A percentile compares a stretch with the other conserved stretches of the same genome.
These are phyloP conservation scores for Rostrohypoxylon terebratum DNA, from an alignment of 495 filamentous ascomycete species.

Conservation along the genomic window DNA sequence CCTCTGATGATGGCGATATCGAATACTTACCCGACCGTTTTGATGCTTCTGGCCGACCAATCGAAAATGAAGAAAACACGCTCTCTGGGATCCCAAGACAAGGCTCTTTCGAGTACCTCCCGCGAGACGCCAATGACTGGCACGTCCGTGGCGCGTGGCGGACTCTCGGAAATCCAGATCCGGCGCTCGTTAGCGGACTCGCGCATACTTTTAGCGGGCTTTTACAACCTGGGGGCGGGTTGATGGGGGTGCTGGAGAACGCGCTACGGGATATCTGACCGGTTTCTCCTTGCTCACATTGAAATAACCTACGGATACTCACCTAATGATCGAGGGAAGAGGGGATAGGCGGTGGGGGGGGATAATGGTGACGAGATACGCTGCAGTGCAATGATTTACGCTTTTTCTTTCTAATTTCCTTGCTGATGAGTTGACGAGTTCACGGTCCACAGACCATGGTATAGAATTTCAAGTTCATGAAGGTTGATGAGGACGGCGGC, in stretches of 20 bases:
- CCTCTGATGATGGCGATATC: constrained; percentile 51
- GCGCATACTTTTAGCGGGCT: constrained; percentile 30
- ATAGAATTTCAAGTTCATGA: background rate
- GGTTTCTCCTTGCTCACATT: background rate
- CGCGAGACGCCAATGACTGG: constrained; percentile 34
- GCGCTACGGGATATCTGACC: constrained; percentile 28
- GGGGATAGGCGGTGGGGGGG: background rate
- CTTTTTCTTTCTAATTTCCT: background rate
- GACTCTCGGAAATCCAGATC: constrained; percentile 36
- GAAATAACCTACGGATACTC: background rate
- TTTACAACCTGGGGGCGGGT: constrained; percentile 14
- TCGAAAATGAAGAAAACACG: constrained; percentile 40
- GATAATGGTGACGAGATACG: constrained; percentile 1
- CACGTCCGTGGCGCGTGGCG: constrained; percentile 37
- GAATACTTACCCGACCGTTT: constrained; percentile 73
- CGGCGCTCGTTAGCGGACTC: constrained; percentile 24
- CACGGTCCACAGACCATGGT: background rate
- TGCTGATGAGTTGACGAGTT: background rate
- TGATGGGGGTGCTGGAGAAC: constrained; percentile 22
- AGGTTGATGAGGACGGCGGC: background rate
- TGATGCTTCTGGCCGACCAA: constrained; percentile 67
- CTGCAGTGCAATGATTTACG: background rate
- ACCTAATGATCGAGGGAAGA: background rate
- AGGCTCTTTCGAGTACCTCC: constrained; percentile 36
- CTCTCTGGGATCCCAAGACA: constrained; percentile 22